Evolutionary conservation across 2,329 filamentous ascomycete species (phyloP).

Genomic region (Paraconiothyrium brasiliense): DNA sequence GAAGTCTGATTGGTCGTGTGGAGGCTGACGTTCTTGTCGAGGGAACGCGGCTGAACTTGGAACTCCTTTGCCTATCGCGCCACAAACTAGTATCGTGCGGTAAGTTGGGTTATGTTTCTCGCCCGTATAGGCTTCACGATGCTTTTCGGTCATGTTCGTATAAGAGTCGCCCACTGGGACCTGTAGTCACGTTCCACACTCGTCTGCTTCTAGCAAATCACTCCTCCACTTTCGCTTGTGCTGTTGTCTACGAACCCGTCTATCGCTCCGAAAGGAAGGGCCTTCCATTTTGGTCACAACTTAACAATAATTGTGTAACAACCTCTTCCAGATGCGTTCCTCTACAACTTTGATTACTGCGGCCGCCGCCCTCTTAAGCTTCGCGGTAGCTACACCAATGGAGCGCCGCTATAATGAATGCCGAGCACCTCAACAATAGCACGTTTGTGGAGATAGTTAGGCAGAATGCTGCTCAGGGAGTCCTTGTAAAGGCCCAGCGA

Average conservation of each 20-base stretch:
- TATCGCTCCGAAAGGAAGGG: not conserved
- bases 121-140: conserved; percentile 7
- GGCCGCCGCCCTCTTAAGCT: conserved; percentile 4
- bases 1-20: not conserved
- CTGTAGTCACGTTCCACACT: not conserved
- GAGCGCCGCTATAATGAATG: conserved; percentile 7
- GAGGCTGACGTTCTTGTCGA: conserved; percentile 1
- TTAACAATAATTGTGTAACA: not conserved
- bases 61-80: conserved; percentile 5
- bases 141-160: not conserved
- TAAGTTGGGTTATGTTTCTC: not conserved
- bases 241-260: not conserved
- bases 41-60: conserved; percentile 13
- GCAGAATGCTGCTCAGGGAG: conserved; percentile 12
- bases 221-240: not conserved
- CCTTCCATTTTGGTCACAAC: not conserved
- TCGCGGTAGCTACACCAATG: conserved; percentile 11
- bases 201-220: not conserved
- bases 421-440: conserved; percentile 8
- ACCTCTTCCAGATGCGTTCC: conserved; percentile 4
- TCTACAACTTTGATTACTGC: conserved; percentile 11
- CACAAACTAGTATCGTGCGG: conserved; percentile 11
- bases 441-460: conserved; percentile 13
- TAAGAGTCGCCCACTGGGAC: conserved; percentile 1
- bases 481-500: conserved; percentile 15